A percentile compares a stretch with the other conserved stretches of the same genome.
phyloP scores from a whole-genome alignment of 2,329 filamentous ascomycete genomes.

The Tolypocladium album region DNA sequence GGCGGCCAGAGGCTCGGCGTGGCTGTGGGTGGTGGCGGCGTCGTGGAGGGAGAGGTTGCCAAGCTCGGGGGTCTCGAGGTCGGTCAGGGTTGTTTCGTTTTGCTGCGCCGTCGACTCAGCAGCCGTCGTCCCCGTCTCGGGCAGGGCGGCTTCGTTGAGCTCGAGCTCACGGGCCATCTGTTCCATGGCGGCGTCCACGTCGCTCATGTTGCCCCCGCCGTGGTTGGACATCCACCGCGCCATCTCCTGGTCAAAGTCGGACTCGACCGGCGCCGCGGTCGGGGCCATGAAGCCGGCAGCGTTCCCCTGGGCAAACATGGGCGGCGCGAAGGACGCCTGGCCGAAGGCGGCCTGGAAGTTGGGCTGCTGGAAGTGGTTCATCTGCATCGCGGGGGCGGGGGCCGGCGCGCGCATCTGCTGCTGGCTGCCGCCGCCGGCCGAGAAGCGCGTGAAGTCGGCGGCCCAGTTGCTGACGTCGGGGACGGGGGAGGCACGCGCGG shows the following conservation, averaged over 20 bases:
- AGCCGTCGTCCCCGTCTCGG: slow-evolving; percentile 5
- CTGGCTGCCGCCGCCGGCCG: slow-evolving; percentile 1
- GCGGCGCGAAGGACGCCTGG: slow-evolving; percentile 11
- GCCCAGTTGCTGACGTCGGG: slow-evolving; percentile 21
- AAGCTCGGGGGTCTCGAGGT: slow-evolving; percentile 20
- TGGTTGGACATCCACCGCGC: slow-evolving; percentile 28
- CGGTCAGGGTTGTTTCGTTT: slow-evolving; percentile 9
- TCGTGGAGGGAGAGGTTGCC: slow-evolving; percentile 19
- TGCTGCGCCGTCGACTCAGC: neutral
- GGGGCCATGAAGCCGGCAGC: slow-evolving; percentile 13
- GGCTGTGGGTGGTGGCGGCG: neutral
- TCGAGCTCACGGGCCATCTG: slow-evolving; percentile 30
- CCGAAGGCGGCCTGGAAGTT: slow-evolving; percentile 20
- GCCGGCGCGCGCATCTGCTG: slow-evolving; percentile 12
- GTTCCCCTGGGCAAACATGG: slow-evolving; percentile 17
- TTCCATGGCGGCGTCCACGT: slow-evolving; percentile 32
- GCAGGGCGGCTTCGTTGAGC: slow-evolving; percentile 19
- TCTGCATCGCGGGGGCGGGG: slow-evolving; percentile 12
- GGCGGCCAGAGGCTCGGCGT: slow-evolving; percentile 4
- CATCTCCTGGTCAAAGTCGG: slow-evolving; percentile 31
- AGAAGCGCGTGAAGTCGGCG: slow-evolving; percentile 24
- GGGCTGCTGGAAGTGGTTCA: slow-evolving; percentile 9
- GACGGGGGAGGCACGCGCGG: slow-evolving; percentile 11
- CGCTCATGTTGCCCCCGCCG: slow-evolving; percentile 20
- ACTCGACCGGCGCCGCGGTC: slow-evolving; percentile 11